phyloP scores from a whole-genome alignment of 192 early-diverging fungal genomes.

The Coemansia sp. region DNA sequence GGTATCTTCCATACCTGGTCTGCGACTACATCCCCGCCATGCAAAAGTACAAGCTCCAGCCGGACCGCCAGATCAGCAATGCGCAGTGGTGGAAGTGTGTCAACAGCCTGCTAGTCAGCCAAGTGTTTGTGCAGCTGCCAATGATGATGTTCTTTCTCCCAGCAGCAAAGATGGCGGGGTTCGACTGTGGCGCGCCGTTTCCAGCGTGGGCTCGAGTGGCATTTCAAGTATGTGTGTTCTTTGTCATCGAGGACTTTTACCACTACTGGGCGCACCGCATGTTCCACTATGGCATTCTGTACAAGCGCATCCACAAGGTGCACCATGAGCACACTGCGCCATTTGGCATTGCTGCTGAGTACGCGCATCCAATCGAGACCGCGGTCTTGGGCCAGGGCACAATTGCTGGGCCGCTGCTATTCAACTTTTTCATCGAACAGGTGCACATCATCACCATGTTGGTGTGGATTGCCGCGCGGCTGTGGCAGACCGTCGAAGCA shows the following conservation, averaged over 20 bases:
- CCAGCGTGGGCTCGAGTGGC: conserved; percentile 55
- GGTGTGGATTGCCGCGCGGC: conserved; percentile 65
- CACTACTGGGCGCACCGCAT: conserved; percentile 72
- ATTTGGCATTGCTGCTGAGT: conserved; percentile 71
- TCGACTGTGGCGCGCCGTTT: conserved; percentile 63
- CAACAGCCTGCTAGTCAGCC: conserved; percentile 58
- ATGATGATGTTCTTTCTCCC: conserved; percentile 67
- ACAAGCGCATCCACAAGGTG: conserved; percentile 76
- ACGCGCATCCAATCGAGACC: conserved; percentile 69
- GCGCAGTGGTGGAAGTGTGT: conserved; percentile 60
- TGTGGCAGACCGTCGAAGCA: conserved; percentile 63
- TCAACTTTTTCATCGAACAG: conserved; percentile 55
- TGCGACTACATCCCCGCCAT: conserved; percentile 80
- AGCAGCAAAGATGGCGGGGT: conserved; percentile 59
- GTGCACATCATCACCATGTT: conserved; percentile 68
- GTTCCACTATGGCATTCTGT: conserved; percentile 65
- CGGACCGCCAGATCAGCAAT: conserved; percentile 52
- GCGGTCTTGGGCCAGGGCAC: conserved; percentile 65
- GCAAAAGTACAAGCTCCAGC: conserved; percentile 72
- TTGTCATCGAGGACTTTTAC: conserved; percentile 67
- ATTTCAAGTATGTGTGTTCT: conserved; percentile 56
- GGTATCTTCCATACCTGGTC: conserved; percentile 77
- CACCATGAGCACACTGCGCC: conserved; percentile 74
- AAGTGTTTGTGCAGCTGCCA: conserved; percentile 66
- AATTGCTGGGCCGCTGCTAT: conserved; percentile 57